Base-by-base conservation (phyloP, 169 alveolate genomes). In the Plasmodium relictum region DNA sequence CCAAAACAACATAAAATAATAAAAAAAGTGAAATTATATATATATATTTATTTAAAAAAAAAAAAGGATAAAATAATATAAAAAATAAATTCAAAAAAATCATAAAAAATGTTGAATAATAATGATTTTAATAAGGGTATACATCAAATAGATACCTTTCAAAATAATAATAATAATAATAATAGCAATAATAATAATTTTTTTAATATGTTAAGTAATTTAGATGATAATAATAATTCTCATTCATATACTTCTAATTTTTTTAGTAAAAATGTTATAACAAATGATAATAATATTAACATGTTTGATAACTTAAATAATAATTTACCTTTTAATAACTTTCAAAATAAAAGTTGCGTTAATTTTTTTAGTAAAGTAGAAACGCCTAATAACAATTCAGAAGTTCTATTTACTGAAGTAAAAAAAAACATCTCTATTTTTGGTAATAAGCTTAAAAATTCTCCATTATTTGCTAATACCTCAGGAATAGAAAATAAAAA, bases 351-450 rank as follows among this genome's bases (percentile, higher is more conserved):
- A n/a, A 74, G 22, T 52, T 61, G 41, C 16, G 8, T 22, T 2
- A 8, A 45, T 66, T 61, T 74, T 42, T 61, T 20, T 24, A 54
- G 22, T 3, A 62, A 74, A 52, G 56, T 44, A 37, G 68, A 45
- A 22, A 39, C 5, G 14, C 22, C 42, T n/a, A 62, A 74, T 22
- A 14, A 45, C 10, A 61, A 74, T 54, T 39, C 44, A 26, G 44
- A 66, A 22, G 56, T 44, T 7, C 14, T 80, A 18, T 80, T 80
- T 24, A 39, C 90, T 22, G 48, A 52, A 45, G 80, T 41, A 20
- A 80, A 80, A 22, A 78, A 80, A 54, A 80, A 80, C 26, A 80
- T 80, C 3, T 80, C 90, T 0, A 80, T 80, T 10, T 80, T 80
- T 52, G 90, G 90, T 18, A 80, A 66, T 22, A 80, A 56, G 26